Evolutionary conservation across 768 basidiomycete species (phyloP).

Genomic region (Candolleomyces eurysporus): DNA sequence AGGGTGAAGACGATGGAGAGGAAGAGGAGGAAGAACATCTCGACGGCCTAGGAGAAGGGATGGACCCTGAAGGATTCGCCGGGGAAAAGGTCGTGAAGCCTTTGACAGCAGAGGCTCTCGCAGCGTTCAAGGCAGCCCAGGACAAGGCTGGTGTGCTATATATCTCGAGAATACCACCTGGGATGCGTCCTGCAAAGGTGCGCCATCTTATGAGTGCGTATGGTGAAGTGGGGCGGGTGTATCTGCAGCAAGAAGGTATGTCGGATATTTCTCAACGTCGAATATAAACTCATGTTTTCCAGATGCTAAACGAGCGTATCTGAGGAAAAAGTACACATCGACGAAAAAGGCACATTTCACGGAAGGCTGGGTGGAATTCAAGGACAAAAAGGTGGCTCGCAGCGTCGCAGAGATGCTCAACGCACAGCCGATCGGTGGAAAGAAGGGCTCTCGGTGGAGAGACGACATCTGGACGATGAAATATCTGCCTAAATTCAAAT

Average conservation of each 20-base stretch:
- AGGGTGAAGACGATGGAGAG: conserved; percentile 17
- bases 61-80: conserved; percentile 58
- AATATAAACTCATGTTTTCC: not conserved
- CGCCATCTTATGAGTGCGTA: conserved; percentile 88
- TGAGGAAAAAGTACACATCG: conserved; percentile 75
- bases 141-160: conserved; percentile 85
- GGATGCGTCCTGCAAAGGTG: conserved; percentile 96
- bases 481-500: conserved; percentile 96
- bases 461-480: conserved; percentile 99
- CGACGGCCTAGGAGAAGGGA: conserved; percentile 41
- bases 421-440: conserved; percentile 92
- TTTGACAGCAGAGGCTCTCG: conserved; percentile 71
- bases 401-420: conserved; percentile 94
- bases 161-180: conserved; percentile 94
- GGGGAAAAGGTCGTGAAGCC: conserved; percentile 69
- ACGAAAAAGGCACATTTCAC: conserved; percentile 87
- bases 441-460: conserved; percentile 86
- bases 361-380: conserved; percentile 99
- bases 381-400: conserved; percentile 88
- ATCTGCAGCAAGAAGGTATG: conserved; percentile 89
- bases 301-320: conserved; percentile 89
- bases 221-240: conserved; percentile 90
- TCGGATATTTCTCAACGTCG: not conserved
- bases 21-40: conserved; percentile 25
- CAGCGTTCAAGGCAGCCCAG: conserved; percentile 70